These are phyloP conservation scores for Akebia trifoliata DNA, from an alignment of 164 flowering plant genomes.

Conservation along the genomic window DNA sequence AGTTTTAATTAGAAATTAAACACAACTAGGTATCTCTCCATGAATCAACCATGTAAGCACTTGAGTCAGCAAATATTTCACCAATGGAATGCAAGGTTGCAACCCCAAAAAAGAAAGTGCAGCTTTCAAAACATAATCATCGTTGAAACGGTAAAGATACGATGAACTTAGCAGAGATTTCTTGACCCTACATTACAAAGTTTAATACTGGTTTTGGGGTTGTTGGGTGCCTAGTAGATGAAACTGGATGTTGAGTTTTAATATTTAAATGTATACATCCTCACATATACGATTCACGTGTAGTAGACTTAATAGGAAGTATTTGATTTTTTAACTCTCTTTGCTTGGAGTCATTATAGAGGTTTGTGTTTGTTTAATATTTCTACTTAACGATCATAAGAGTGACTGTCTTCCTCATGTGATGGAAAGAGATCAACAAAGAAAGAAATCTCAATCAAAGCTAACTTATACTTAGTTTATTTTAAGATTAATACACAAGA, in stretches of 20 bases:
- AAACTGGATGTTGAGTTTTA: slow-evolving; percentile 3
- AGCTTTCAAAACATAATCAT: slow-evolving; percentile 20
- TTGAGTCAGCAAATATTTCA: background rate
- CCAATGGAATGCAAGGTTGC: background rate
- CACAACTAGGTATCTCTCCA: too few species aligned
- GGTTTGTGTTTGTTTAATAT: too few species aligned
- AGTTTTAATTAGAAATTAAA: too few species aligned
- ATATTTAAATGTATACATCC: slow-evolving; percentile 11
- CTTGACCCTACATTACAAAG: slow-evolving; percentile 4
- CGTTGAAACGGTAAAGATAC: slow-evolving; percentile 17
- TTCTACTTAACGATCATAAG: too few species aligned
- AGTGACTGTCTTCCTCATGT: slow-evolving; percentile 6
- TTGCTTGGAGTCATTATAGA: too few species aligned
- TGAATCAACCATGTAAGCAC: background rate
- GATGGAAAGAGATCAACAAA: background rate
- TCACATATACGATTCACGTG: slow-evolving; percentile 34
- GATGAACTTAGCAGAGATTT: slow-evolving; percentile 5
- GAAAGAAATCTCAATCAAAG: background rate
- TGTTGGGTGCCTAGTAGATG: too few species aligned
- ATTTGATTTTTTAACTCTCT: background rate
- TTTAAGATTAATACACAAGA: background rate
- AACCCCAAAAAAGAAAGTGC: too few species aligned
- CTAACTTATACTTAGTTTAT: background rate
- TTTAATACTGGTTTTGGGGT: slow-evolving; percentile 3
- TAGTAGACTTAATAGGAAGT: slow-evolving; percentile 24